These are phyloP conservation scores for Trametes cingulata DNA, from an alignment of 768 basidiomycete species.

Conservation along the genomic window DNA sequence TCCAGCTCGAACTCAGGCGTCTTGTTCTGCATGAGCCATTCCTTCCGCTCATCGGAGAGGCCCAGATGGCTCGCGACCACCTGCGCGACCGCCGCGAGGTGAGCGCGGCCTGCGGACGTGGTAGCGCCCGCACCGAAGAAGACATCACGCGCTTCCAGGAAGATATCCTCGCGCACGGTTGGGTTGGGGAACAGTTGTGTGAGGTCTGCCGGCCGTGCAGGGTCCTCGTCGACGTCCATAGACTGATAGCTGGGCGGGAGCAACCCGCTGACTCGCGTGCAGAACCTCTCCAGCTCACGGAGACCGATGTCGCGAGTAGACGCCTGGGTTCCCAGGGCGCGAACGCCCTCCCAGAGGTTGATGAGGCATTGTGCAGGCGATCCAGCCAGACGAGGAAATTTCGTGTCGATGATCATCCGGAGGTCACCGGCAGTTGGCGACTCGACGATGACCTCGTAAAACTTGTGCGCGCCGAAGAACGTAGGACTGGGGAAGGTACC, in stretches of 20 bases:
- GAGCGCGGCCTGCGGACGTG: conserved; percentile 51
- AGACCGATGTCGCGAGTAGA: conserved; percentile 68
- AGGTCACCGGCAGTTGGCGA: conserved; percentile 71
- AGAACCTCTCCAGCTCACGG: conserved; percentile 83
- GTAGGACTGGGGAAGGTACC: conserved; percentile 54
- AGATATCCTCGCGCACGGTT: conserved; percentile 82
- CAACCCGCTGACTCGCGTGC: conserved; percentile 64
- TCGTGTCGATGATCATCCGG: conserved; percentile 61
- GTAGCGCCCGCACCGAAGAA: conserved; percentile 78
- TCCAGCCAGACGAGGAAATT: conserved; percentile 64
- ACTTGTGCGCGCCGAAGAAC: conserved; percentile 88
- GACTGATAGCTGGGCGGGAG: conserved; percentile 50
- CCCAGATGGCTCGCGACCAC: conserved; percentile 63
- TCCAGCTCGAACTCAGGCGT: conserved; percentile 69
- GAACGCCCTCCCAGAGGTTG: conserved; percentile 66
- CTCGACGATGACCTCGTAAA: conserved; percentile 64
- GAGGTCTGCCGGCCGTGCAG: conserved; percentile 34
- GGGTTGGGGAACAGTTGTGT: conserved; percentile 65
- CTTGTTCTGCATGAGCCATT: conserved; percentile 68
- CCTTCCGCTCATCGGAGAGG: conserved; percentile 66
- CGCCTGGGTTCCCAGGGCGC: conserved; percentile 48
- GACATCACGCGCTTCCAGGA: conserved; percentile 84
- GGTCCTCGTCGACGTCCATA: conserved; percentile 42
- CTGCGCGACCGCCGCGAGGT: conserved; percentile 49
- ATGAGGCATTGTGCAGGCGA: conserved; percentile 53